These are phyloP conservation scores for Tarenaya hassleriana DNA, from an alignment of 345 rosid species.

Conservation along the genomic window DNA sequence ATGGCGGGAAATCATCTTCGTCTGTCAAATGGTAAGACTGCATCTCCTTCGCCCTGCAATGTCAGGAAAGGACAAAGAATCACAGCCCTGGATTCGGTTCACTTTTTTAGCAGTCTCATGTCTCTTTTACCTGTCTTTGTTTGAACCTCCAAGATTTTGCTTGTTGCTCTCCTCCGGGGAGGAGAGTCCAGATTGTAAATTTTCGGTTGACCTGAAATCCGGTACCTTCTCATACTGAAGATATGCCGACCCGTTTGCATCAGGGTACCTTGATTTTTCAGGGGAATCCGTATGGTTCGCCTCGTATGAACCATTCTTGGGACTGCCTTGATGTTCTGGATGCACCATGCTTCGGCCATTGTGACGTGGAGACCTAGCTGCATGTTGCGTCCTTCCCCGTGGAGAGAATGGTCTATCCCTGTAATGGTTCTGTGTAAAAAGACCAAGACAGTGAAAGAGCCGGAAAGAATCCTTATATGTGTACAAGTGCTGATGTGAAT, in stretches of 20 bases:
- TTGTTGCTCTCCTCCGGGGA: conserved; percentile 8
- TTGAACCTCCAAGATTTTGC: too few species aligned
- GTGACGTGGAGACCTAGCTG: conserved; percentile 52
- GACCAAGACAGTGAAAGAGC: conserved; percentile 7
- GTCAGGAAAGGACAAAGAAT: too few species aligned
- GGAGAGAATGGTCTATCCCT: conserved; percentile 39
- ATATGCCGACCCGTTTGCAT: conserved; percentile 37
- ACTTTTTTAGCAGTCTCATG: too few species aligned
- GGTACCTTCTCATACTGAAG: too few species aligned
- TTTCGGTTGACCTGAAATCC: too few species aligned
- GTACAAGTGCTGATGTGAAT: conserved; percentile 2
- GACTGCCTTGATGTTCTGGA: conserved; percentile 39
- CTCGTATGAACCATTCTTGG: conserved; percentile 40
- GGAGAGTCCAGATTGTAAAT: not conserved
- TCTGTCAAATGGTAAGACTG: conserved; percentile 51
- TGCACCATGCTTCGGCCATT: conserved; percentile 34
- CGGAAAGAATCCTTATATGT: not conserved
- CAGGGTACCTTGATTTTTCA: conserved; percentile 28
- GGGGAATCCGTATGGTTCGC: conserved; percentile 33
- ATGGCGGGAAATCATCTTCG: conserved; percentile 61
- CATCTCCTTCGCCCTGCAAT: conserved; percentile 31
- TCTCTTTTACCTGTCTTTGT: too few species aligned
- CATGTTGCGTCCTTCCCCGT: conserved; percentile 50
- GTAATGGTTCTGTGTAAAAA: conserved; percentile 69
- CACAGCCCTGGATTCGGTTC: too few species aligned